Conservation (phyloP, 139 green algal species). For the Asterochloris erici region DNA sequence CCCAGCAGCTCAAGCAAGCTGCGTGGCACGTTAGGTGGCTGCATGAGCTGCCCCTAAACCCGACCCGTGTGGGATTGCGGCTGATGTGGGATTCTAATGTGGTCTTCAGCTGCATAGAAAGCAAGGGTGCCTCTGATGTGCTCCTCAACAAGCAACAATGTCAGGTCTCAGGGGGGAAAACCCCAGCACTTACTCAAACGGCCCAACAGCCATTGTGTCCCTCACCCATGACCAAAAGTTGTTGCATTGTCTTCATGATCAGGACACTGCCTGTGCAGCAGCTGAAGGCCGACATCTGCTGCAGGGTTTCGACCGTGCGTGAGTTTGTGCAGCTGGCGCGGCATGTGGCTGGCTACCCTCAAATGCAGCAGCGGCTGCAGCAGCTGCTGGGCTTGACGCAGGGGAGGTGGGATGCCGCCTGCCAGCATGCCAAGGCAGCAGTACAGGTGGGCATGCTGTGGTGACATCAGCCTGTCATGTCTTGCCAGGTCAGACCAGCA, state of each 20-base stretch:
- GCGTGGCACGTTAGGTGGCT: too few species aligned
- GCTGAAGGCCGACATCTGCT: not conserved
- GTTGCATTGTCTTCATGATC: not conserved
- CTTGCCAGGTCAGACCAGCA: too few species aligned
- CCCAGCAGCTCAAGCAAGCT: too few species aligned
- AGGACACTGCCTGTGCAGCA: not conserved
- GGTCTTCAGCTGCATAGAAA: too few species aligned
- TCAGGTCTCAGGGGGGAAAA: too few species aligned
- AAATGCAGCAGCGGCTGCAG: slow-evolving; percentile 37
- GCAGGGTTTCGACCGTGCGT: slow-evolving; percentile 32
- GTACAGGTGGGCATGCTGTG: slow-evolving; percentile 19
- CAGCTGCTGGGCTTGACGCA: slow-evolving; percentile 41
- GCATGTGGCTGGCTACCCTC: slow-evolving; percentile 21
- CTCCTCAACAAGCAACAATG: too few species aligned
- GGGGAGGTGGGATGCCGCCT: slow-evolving; percentile 37
- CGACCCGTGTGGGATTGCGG: too few species aligned
- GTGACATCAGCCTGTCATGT: too few species aligned
- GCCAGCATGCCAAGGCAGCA: slow-evolving; percentile 35
- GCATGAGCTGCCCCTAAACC: too few species aligned
- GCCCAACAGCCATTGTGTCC: not conserved
- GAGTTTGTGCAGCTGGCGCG: slow-evolving; percentile 32
- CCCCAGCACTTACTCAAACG: not conserved
- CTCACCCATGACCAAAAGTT: not conserved
- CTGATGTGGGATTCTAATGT: too few species aligned
- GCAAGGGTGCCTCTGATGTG: too few species aligned